Evolutionary conservation across 1,139 yeast genomes (phyloP), one percentile per base, ranked within the genome.

Genomic region (Blastobotrys persicus): DNA sequence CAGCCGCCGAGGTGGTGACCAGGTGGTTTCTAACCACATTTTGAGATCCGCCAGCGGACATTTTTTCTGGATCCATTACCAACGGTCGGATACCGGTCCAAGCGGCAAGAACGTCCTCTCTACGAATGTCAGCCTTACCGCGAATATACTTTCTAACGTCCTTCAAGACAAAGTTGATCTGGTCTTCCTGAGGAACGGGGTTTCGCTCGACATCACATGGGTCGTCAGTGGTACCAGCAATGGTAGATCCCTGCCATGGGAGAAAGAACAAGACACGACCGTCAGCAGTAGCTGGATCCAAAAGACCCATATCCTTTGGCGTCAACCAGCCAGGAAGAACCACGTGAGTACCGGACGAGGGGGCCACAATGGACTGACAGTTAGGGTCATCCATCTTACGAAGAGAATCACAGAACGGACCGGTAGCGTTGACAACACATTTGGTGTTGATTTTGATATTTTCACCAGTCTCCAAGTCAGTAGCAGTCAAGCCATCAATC

Each of bases 71-170:
- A 67, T 89, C 95, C 68, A 88, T 83, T 41, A 88, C 97, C 65
- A 91, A 80, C 16, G 98, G 98, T 69, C 98, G 80, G 63, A 91
- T 87, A 70, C 98, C 98, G 49, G 95, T 83, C 98, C 98, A 91
- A 49, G 98, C 96, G 63, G 94, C 85, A 59, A 87, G 77, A 40
- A 91, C 96, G 65, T 91, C 98, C 55, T 84, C 88, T 72, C 96
- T 80, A 63, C 85, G 79, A 48, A 91, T 95, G 46, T 89, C 89
- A 77, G 91, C 84, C 63, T 84, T 88, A 46, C 72, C 70, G 51
- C 69, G 67, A 60, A 91, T 80, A 71, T 91, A 91, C 70, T 86
- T 88, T 71, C 87, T 92, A 67, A 91, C 78, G 70, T 91, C 98
- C 59, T 79, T 78, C 69, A 91, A 77, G 57, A 91, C 88, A 68